phyloP scores from a whole-genome alignment of 352 stramenopile species.

The Phytophthora syringae region DNA sequence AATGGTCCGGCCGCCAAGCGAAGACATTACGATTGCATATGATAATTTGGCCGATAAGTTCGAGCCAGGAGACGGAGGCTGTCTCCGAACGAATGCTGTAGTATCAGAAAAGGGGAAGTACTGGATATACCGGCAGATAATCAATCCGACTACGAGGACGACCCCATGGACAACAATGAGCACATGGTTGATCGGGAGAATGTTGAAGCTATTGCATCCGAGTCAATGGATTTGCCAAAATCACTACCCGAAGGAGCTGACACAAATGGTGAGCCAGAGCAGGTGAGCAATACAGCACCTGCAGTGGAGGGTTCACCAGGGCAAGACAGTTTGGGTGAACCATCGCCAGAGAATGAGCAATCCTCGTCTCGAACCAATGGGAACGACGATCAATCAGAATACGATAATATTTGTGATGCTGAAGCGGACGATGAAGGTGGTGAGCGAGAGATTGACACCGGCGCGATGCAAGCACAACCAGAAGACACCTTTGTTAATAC shows the following conservation, averaged over 20 bases:
- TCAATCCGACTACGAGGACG: constrained; percentile 24
- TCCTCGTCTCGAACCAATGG: constrained; percentile 8
- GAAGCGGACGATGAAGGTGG: constrained; percentile 28
- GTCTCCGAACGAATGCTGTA: neutral
- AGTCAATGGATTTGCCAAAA: neutral
- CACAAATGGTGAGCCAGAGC: neutral
- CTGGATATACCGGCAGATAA: constrained; percentile 1
- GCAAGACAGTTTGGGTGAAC: neutral
- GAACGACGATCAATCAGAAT: constrained; percentile 31
- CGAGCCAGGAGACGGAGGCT: constrained; percentile 8
- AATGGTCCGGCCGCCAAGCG: neutral
- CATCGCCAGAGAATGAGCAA: neutral
- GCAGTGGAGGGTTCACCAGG: neutral
- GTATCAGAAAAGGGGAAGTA: constrained; percentile 3
- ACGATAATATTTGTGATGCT: constrained; percentile 60
- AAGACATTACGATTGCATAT: neutral
- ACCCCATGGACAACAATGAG: neutral
- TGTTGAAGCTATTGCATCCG: neutral
- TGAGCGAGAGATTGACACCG: neutral
- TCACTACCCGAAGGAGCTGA: neutral
- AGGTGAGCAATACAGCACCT: neutral
- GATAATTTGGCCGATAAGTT: constrained; percentile 5
- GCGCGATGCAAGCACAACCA: neutral
- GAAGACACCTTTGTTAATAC: neutral
- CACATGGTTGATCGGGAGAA: neutral